Evolutionary conservation across 176 grass and related monocot genomes (phyloP).

Genomic region (Dendrocalamus sinicus): DNA sequence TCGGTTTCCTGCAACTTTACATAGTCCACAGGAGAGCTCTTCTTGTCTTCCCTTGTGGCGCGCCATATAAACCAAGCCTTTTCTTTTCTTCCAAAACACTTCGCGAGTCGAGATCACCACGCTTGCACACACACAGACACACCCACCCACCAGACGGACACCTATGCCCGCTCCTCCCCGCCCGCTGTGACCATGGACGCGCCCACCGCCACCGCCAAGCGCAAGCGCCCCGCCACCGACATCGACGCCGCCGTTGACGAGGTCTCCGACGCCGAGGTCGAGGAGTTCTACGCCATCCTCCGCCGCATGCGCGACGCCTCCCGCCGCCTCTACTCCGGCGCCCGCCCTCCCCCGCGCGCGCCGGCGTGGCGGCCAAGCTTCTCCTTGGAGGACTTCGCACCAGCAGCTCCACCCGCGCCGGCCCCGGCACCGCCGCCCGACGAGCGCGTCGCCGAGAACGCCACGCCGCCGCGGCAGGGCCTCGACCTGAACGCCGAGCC

Average conservation of each 20-base stretch:
- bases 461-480: conserved; percentile 12
- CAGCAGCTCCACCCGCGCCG: not conserved
- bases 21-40: no score
- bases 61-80: conserved; percentile 12
- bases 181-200: conserved; percentile 40
- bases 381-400: conserved; percentile 72
- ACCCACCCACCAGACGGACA: not conserved
- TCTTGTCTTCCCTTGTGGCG: no score
- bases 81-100: conserved; percentile 23
- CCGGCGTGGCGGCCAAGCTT: conserved; percentile 71
- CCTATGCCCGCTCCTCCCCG: not conserved
- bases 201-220: conserved; percentile 16
- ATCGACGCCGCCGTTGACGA: conserved; percentile 24
- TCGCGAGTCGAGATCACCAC: not conserved
- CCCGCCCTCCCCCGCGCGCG: not conserved
- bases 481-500: conserved; percentile 80
- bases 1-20: no score
- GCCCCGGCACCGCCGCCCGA: not conserved
- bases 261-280: conserved; percentile 74
- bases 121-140: not conserved
- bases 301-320: conserved; percentile 63
- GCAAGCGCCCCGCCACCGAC: conserved; percentile 38
- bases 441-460: conserved; percentile 40
- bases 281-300: conserved; percentile 92
- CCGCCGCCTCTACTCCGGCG: conserved; percentile 21